Evolutionary conservation across 768 basidiomycete species (phyloP).

Genomic region (Rhizopogon rudus): DNA sequence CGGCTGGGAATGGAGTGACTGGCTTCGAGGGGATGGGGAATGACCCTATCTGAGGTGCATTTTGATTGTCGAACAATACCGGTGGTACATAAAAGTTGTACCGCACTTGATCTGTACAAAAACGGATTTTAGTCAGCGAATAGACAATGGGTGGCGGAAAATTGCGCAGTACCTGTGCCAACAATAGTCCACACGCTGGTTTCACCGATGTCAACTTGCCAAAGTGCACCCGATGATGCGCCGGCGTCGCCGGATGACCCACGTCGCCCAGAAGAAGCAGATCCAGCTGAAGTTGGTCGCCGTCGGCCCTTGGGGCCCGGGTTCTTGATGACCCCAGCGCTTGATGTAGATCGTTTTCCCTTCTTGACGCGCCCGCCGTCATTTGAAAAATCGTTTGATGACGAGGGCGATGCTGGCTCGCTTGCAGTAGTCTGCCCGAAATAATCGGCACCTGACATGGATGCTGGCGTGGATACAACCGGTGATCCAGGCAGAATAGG

Average conservation of each 20-base stretch:
- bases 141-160: constrained; percentile 1
- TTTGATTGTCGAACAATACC: constrained; percentile 75
- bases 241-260: constrained; percentile 63
- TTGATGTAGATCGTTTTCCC: constrained; percentile 70
- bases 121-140: constrained; percentile 11
- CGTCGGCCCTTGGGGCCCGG: constrained; percentile 47
- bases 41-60: constrained; percentile 61
- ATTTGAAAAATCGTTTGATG: constrained; percentile 66
- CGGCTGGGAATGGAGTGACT: constrained; percentile 80
- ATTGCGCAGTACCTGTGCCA: constrained; percentile 63
- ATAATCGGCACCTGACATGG: constrained; percentile 57
- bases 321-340: constrained; percentile 44
- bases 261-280: constrained; percentile 60
- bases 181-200: constrained; percentile 95
- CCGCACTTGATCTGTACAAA: constrained; percentile 70
- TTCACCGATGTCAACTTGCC: constrained; percentile 90
- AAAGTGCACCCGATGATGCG: constrained; percentile 73
- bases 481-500: constrained; percentile 69
- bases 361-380: constrained; percentile 85
- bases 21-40: constrained; percentile 80
- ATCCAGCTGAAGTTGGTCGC: constrained; percentile 74
- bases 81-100: constrained; percentile 94
- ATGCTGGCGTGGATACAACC: constrained; percentile 55
- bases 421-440: constrained; percentile 56
- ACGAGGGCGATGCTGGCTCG: constrained; percentile 61